These are phyloP conservation scores for Ceratobasidium sp. DNA, from an alignment of 1,284 basidiomycete species.

Conservation along the genomic window DNA sequence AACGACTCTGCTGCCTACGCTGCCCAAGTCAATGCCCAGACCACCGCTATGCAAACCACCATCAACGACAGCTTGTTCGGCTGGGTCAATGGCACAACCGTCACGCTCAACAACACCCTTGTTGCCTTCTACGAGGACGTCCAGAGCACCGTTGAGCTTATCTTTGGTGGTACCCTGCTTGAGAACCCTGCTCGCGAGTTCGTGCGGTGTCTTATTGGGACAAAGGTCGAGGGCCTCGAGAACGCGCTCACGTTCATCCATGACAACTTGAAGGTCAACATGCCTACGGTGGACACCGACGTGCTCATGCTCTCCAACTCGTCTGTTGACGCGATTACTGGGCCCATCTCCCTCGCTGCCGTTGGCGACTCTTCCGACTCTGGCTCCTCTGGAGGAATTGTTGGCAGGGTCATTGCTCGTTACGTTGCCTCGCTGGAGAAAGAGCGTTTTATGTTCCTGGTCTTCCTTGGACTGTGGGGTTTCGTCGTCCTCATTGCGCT, in stretches of 20 bases:
- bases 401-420: conserved; percentile 75
- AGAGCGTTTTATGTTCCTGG: conserved; percentile 82
- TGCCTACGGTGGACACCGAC: conserved; percentile 77
- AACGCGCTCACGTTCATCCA: conserved; percentile 92
- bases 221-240: conserved; percentile 88
- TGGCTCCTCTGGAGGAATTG: conserved; percentile 66
- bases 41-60: conserved; percentile 72
- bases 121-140: conserved; percentile 79
- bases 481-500: conserved; percentile 80
- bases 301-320: conserved; percentile 78
- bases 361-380: conserved; percentile 67
- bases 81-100: conserved; percentile 94
- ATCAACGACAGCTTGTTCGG: conserved; percentile 90
- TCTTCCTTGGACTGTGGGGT: conserved; percentile 84
- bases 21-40: conserved; percentile 73
- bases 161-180: conserved; percentile 86
- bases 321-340: conserved; percentile 76
- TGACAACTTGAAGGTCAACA: conserved; percentile 81
- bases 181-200: conserved; percentile 87
- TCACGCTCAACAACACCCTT: conserved; percentile 83
- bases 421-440: conserved; percentile 79
- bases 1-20: conserved; percentile 84
- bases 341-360: conserved; percentile 82
- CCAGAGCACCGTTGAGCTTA: conserved; percentile 71
- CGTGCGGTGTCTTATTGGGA: conserved; percentile 87